Evolutionary conservation across 2,329 filamentous ascomycete species (phyloP).

Genomic region (Sclerotinia minor): DNA sequence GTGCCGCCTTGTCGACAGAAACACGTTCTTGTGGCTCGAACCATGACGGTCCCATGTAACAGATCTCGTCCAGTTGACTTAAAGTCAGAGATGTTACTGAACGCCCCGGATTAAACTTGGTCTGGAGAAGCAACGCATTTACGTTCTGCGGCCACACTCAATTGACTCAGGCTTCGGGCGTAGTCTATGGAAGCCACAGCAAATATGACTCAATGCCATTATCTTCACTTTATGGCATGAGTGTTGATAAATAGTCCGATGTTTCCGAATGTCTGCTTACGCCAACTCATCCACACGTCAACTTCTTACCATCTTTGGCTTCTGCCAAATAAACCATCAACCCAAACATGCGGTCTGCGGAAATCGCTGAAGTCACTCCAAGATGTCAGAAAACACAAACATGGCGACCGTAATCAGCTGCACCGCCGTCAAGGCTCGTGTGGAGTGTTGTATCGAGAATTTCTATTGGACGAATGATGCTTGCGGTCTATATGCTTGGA

Average conservation of each 20-base stretch:
- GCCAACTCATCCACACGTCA: neutral
- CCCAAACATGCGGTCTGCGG: neutral
- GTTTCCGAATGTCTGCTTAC: too few species aligned
- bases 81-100: neutral
- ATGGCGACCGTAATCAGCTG: neutral
- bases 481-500: conserved; percentile 55
- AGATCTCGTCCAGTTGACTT: too few species aligned
- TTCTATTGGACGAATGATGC: conserved; percentile 51
- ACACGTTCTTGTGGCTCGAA: neutral
- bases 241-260: neutral
- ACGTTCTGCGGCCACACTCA: neutral
- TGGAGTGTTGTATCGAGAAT: conserved; percentile 47
- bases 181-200: neutral
- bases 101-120: neutral
- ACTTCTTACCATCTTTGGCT: neutral
- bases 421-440: conserved; percentile 31
- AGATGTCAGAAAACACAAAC: neutral
- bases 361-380: neutral
- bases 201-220: neutral
- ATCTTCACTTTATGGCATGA: neutral
- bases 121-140: too few species aligned
- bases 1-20: too few species aligned
- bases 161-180: neutral
- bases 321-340: neutral
- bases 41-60: neutral